Base-by-base conservation (phyloP, 805 yeast genomes). In the Sugiyamaella mastotermitis region DNA sequence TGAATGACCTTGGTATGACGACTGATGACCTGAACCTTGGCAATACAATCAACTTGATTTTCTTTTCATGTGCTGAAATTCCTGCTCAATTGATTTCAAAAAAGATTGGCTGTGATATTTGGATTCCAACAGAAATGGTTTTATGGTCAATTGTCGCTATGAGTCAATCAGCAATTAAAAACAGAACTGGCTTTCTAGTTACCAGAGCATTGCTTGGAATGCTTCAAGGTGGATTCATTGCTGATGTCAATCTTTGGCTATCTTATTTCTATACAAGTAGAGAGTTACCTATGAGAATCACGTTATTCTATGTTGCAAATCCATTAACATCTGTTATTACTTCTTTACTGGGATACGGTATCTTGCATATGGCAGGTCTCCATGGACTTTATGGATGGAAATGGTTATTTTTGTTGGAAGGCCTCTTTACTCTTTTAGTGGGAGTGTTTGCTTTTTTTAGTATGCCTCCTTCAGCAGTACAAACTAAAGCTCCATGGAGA, bases 81-180 rank as follows among this genome's bases (percentile, higher is more conserved):
- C 85, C 85, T 0, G 76, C 83, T 2, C 83, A 79, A 51, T 61
- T 79, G 46, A 63, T 79, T 26, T 71, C 80, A n/a, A 78, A 80
- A 55, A 67, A 65, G 37, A 37, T 80, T 23, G 86, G 85, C n/a
- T 72, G 80, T 4, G 83, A 77, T 49, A 49, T 64, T 18, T 77
- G 80, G 73, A 72, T 78, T 42, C 83, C 83, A 2, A 56, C 64
- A 29, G 81, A 78, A 50, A 66, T 78, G 57, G 44, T 58, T n/a
- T 37, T 64, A 3, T 78, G 83, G 83, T 66, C 75, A 36, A 44
- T 70, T 6, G 76, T 78, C 13, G 70, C 80, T 2, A 57, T 73
- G 29, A 56, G 61, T 20, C 83, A 78, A 51, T 65, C 64, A 34
- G 62, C 61, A 33, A 51, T 77, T 40, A 57, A 47, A 2, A 57